Conservation (phyloP, 208 protist species). For the Leishmania tropica region DNA sequence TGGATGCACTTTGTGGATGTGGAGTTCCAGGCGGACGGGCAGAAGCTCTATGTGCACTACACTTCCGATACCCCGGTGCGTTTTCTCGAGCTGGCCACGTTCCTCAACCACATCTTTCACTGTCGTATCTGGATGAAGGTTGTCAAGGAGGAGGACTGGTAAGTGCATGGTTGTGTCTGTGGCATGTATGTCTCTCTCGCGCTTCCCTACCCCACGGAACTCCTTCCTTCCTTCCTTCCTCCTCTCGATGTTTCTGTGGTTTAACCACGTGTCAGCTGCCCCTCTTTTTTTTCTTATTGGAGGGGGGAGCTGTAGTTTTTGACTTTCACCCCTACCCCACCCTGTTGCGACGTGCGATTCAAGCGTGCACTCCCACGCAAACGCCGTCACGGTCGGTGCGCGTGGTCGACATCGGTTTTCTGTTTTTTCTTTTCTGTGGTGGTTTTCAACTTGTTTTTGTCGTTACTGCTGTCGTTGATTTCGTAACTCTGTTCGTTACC, state of each 20-base stretch:
- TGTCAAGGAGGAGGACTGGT: constrained; percentile 1
- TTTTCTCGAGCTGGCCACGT: constrained; percentile 75
- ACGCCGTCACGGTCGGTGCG: neutral
- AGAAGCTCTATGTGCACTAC: constrained; percentile 85
- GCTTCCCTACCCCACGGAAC: too few species aligned
- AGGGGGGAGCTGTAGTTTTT: too few species aligned
- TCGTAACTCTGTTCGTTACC: neutral
- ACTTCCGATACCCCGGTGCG: constrained; percentile 39
- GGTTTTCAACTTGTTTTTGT: neutral
- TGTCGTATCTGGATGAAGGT: constrained; percentile 84
- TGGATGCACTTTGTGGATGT: constrained; percentile 68
- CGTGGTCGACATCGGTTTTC: neutral
- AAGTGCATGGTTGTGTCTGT: neutral
- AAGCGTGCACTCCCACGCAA: neutral
- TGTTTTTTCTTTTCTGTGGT: neutral
- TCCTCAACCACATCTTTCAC: constrained; percentile 70
- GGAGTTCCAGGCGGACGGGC: constrained; percentile 81
- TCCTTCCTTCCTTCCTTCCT: constrained; percentile 14
- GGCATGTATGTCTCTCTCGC: too few species aligned
- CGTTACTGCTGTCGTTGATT: neutral
- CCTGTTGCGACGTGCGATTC: neutral
- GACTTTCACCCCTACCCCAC: neutral
- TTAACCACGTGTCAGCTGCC: neutral
- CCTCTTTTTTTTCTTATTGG: constrained; percentile 5
- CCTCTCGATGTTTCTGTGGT: neutral